A percentile compares a stretch with the other conserved stretches of the same genome.
Conservation (phyloP, 352 stramenopile species). For the Globisporangium okanoganense region DNA sequence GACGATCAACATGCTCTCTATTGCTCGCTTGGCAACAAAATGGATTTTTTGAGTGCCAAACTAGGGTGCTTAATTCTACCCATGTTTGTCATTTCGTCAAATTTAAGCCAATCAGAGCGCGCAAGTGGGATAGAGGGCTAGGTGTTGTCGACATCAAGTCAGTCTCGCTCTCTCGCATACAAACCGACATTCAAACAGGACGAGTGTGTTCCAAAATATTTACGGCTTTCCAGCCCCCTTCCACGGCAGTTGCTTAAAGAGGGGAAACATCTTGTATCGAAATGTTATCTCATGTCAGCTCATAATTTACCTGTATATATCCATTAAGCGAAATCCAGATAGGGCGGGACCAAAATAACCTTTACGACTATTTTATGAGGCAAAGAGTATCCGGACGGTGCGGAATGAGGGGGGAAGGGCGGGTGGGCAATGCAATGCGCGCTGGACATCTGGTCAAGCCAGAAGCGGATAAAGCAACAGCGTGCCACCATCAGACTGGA, state of each 20-base stretch:
- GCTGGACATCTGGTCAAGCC: neutral
- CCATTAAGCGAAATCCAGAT: neutral
- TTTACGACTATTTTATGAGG: neutral
- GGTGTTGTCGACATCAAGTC: conserved; percentile 4
- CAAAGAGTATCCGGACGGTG: conserved; percentile 2
- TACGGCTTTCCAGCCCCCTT: conserved; percentile 1
- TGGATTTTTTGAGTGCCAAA: too few relatives aligned
- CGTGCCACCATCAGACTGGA: conserved; percentile 1
- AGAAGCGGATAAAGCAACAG: neutral
- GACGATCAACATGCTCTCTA: too few relatives aligned
- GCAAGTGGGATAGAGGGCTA: neutral
- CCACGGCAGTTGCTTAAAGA: neutral
- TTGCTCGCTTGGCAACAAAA: too few relatives aligned
- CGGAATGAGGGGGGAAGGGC: neutral
- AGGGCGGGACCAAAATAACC: neutral
- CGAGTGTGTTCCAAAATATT: conserved; percentile 1
- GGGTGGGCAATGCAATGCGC: neutral
- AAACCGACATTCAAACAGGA: conserved; percentile 3
- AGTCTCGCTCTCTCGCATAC: neutral
- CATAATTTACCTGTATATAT: neutral
- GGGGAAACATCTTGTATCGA: neutral
- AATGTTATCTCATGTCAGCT: too few relatives aligned
- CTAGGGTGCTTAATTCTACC: neutral
- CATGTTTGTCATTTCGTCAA: neutral
- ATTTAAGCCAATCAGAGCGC: conserved; percentile 4